phyloP scores from a whole-genome alignment of 2,329 filamentous ascomycete genomes.

The Penicillium thymicola region DNA sequence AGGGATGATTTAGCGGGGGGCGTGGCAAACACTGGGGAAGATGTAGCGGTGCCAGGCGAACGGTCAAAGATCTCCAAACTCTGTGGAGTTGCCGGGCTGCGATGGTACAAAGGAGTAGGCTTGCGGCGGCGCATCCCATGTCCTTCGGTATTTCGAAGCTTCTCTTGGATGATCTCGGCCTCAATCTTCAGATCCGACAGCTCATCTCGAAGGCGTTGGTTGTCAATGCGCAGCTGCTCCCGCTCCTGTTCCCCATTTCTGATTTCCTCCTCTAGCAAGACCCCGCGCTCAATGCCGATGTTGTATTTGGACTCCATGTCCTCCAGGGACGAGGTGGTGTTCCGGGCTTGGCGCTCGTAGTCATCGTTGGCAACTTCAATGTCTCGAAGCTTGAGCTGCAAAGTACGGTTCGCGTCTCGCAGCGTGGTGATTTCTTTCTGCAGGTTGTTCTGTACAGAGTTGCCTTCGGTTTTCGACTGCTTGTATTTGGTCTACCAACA shows the following conservation, averaged over 20 bases:
- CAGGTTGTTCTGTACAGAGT: conserved; percentile 74
- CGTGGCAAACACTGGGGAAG: conserved; percentile 85
- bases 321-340: conserved; percentile 92
- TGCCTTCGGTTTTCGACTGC: conserved; percentile 86
- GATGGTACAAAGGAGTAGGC: conserved; percentile 49
- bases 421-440: conserved; percentile 95
- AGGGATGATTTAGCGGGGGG: conserved; percentile 70
- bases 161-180: conserved; percentile 89
- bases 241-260: conserved; percentile 88
- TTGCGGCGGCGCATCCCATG: conserved; percentile 52
- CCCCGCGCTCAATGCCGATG: conserved; percentile 82
- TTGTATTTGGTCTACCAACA: conserved; percentile 81
- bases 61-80: conserved; percentile 68
- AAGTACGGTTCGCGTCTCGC: conserved; percentile 75
- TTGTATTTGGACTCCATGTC: conserved; percentile 98
- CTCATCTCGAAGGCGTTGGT: conserved; percentile 85
- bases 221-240: conserved; percentile 82
- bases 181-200: conserved; percentile 92
- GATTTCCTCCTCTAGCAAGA: conserved; percentile 94
- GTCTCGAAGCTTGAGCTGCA: conserved; percentile 82
- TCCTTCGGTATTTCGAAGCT: conserved; percentile 69
- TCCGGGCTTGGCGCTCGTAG: conserved; percentile 91
- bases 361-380: conserved; percentile 98
- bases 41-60: conserved; percentile 78
- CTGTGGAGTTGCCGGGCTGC: conserved; percentile 52